Evolutionary conservation across 305 asterid species (phyloP), one percentile per base, ranked within the genome.

Genomic region (Fraxinus sp.): DNA sequence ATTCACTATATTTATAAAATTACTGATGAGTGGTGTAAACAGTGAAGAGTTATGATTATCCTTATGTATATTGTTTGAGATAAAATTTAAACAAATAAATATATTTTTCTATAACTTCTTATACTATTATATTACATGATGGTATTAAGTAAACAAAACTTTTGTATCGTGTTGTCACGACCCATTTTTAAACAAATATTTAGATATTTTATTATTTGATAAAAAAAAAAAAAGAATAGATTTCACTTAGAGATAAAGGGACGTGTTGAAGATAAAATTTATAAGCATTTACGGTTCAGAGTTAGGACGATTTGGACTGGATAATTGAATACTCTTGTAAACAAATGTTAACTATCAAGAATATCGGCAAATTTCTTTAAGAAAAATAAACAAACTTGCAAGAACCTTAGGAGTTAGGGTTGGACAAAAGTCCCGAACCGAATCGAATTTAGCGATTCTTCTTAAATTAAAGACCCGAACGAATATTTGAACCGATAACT

Each of bases 11-110:
- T 39, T 39, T 39, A 39, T 8, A 8, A 39, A 49, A 49, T 49
- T 49, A 49, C 7, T 22, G 8, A 52, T 5, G 8, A 4, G 22
- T 52, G 18, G 8, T 16, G 20, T 52, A 52, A 52, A 14, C 16
- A 5, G 3, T 52, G 80, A 90, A 86, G 81, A 85, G 76, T 72
- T 81, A 84, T 78, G 85, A 11, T 0, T 16, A 52, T 52, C 8
- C 22, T 52, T 52, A 1, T 16, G 20, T 14, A 49, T 14, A 14
- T 16, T 49, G 59, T 49, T 49, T 0, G n/a, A 13, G 1, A 43
- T 43, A 10, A 43, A 43, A 11, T 43, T 43, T 46, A 46, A 13
- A 0, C n/a, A 43, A 41, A 41, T 41, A 41, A 41, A 2, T 10
- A 2, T 11, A 43, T 11, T 43, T 43, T 43, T 43, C 14, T 10